Percentiles rank a stretch among this genome's conserved stretches.
These are phyloP conservation scores for Tulasnella sp. DNA, from an alignment of 768 basidiomycete genomes.

Conservation along the genomic window DNA sequence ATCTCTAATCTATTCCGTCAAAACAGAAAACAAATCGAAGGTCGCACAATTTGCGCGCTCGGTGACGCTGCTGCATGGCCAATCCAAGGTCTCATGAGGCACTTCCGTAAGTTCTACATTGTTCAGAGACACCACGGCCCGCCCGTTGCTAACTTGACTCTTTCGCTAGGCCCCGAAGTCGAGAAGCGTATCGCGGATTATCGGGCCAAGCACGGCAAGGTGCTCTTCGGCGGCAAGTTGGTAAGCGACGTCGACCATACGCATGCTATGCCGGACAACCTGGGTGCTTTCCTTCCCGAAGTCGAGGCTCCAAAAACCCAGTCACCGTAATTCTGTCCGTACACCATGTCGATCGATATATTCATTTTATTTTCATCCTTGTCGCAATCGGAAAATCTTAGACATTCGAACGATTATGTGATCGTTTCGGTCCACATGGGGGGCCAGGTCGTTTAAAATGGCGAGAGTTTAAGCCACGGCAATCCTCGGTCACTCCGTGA, in stretches of 20 bases:
- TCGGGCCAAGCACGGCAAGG: conserved; percentile 66
- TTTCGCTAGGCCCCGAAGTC: conserved; percentile 56
- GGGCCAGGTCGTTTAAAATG: no score
- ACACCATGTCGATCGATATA: neutral
- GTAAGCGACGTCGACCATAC: conserved; percentile 58
- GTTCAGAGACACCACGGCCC: neutral
- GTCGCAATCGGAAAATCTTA: neutral
- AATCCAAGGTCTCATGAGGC: conserved; percentile 93
- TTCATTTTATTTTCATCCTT: neutral
- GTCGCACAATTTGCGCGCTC: conserved; percentile 92
- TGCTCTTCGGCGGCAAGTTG: conserved; percentile 80
- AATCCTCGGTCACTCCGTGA: no score
- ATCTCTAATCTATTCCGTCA: neutral
- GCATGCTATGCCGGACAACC: conserved; percentile 65
- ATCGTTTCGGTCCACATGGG: neutral
- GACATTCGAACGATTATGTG: neutral
- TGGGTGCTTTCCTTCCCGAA: conserved; percentile 39
- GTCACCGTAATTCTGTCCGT: neutral
- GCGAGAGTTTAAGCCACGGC: no score
- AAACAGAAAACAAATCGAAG: conserved; percentile 86
- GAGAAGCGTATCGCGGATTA: conserved; percentile 78
- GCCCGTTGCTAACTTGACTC: neutral
- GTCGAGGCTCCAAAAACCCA: neutral
- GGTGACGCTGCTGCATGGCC: conserved; percentile 99
- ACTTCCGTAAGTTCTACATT: conserved; percentile 55